Evolutionary conservation across 2,329 filamentous ascomycete species (phyloP), one percentile per base, ranked within the genome.

Genomic region (Ambrosiella xylebori): DNA sequence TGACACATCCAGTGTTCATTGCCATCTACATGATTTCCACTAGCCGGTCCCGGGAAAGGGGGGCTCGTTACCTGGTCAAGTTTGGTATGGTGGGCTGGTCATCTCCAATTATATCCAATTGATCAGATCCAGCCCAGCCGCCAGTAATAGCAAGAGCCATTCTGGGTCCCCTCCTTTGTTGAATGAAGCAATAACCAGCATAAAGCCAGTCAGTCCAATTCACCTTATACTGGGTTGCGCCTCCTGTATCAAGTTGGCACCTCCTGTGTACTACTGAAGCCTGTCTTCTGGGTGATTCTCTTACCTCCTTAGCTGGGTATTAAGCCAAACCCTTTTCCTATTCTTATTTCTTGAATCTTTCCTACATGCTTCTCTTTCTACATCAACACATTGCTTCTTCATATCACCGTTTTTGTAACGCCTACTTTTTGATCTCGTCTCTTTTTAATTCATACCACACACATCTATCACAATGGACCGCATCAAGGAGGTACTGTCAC

Each of bases 401-500:
- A 52, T 58, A 50, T 19, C 38, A 12, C 17, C 41, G 44, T 17
- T 57, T 55, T 57, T 53, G 56, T 50, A 53, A 38, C 53, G 53
- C 50, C 40, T 49, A 45, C 40, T 17, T 15, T 54, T 57, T 57
- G 45, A 53, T 54, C 57, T 52, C n/a, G 51, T 51, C 40, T 41
- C 57, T 59, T 61, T 63, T 61, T 52, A 55, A 51, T 63, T 62
- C 60, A 57, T 27, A 49, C 49, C 56, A 40, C 47, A 47, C 57
- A 54, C 36, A 57, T 54, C 35, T 41, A 40, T 59, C 59, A 55
- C 59, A 60, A 91, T 91, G 87, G 87, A 93, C 73, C 85, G 85
- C 74, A 90, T 93, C 73, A 90, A 88, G 83, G 84, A 89, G 79
- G 86, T 90, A 73, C 77, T 84, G 51, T 53, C 51, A 53, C 38